These are phyloP conservation scores for Salvia splendens DNA, from an alignment of 257 asterid species.

Conservation along the genomic window DNA sequence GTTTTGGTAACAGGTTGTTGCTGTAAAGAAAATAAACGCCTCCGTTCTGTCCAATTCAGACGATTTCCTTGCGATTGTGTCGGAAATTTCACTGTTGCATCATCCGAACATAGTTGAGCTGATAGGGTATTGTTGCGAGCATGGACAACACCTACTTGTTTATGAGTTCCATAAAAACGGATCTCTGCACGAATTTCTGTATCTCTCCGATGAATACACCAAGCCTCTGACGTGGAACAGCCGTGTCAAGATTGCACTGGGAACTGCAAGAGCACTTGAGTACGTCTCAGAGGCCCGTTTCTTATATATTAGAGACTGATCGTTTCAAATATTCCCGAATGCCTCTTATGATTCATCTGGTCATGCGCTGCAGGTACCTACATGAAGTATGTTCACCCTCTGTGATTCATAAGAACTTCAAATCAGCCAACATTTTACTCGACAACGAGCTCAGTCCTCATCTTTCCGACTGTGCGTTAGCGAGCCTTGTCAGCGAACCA, in stretches of 20 bases:
- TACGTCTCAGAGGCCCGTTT: slow-evolving; percentile 36
- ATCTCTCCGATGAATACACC: slow-evolving; percentile 72
- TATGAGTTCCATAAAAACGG: slow-evolving; percentile 85
- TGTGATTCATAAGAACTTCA: slow-evolving; percentile 77
- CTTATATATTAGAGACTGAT: not conserved
- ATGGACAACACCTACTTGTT: slow-evolving; percentile 78
- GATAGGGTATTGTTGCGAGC: slow-evolving; percentile 91
- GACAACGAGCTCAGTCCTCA: slow-evolving; percentile 90
- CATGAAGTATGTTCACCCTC: slow-evolving; percentile 97
- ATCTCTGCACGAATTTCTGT: slow-evolving; percentile 70
- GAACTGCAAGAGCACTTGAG: slow-evolving; percentile 96
- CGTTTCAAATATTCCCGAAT: not conserved
- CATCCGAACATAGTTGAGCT: slow-evolving; percentile 87
- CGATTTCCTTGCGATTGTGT: slow-evolving; percentile 72
- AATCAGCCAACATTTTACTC: slow-evolving; percentile 83
- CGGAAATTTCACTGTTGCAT: slow-evolving; percentile 66
- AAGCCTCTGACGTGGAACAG: slow-evolving; percentile 88
- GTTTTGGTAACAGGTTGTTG: slow-evolving; percentile 62
- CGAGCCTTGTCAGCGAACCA: slow-evolving; percentile 66
- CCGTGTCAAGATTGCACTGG: slow-evolving; percentile 93
- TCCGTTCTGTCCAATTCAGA: slow-evolving; percentile 62
- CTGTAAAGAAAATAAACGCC: slow-evolving; percentile 86
- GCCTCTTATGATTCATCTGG: slow-evolving; percentile 25
- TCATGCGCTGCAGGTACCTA: slow-evolving; percentile 64
- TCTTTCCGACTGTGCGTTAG: slow-evolving; percentile 87